Conservation (phyloP, 257 asterid genomes). For the Capsicum pubescens region DNA sequence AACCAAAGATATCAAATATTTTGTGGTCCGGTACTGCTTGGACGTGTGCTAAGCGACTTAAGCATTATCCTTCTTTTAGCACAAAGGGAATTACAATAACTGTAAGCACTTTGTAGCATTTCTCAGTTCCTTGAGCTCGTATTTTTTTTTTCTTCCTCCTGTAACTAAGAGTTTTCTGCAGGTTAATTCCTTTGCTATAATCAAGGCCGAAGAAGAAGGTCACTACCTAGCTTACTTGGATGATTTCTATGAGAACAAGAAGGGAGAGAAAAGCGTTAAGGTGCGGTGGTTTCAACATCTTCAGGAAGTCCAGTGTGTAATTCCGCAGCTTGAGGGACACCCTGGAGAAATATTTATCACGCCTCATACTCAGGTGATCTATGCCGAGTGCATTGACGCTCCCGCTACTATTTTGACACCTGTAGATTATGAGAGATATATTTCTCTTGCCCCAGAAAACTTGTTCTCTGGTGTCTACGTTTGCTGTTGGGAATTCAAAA, state of each 20-base stretch:
- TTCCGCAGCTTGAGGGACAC: constrained; percentile 40
- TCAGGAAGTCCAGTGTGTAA: constrained; percentile 44
- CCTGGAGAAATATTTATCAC: constrained; percentile 62
- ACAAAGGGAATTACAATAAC: constrained; percentile 43
- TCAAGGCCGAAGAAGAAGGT: constrained; percentile 39
- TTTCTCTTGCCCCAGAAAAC: constrained; percentile 28
- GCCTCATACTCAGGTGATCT: constrained; percentile 42
- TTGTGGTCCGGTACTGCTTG: constrained; percentile 60
- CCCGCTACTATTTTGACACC: constrained; percentile 56
- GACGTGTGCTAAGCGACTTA: constrained; percentile 52
- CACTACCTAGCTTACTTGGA: constrained; percentile 56
- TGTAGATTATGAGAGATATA: constrained; percentile 48
- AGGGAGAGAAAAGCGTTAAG: constrained; percentile 48
- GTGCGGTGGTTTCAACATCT: constrained; percentile 46
- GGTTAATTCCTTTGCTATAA: constrained; percentile 57
- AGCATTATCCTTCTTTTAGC: constrained; percentile 59
- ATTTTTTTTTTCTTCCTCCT: neutral
- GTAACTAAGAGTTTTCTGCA: constrained; percentile 34
- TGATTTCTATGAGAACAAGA: constrained; percentile 60
- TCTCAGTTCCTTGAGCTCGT: constrained; percentile 27
- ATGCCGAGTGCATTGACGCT: constrained; percentile 45
- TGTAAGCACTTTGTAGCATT: constrained; percentile 40
- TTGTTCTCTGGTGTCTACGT: constrained; percentile 39
- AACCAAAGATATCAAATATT: constrained; percentile 37
- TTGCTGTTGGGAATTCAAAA: constrained; percentile 35